Evolutionary conservation across 768 basidiomycete genomes (phyloP).

Genomic region (Kwoniella dendrophila): DNA sequence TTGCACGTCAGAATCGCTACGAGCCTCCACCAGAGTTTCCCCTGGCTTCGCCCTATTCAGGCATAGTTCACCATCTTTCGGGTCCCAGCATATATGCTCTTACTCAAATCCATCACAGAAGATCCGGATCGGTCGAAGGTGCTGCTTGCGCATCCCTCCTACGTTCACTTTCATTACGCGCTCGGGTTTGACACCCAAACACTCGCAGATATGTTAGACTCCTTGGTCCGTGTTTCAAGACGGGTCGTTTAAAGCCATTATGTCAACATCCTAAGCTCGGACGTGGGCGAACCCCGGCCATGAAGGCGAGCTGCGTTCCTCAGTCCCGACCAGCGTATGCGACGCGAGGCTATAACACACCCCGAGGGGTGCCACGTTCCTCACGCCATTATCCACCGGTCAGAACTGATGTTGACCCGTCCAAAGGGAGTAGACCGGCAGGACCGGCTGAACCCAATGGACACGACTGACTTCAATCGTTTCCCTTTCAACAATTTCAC

Average conservation of each 20-base stretch:
- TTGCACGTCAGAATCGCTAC: slow-evolving; percentile 96
- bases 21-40: slow-evolving; percentile 95
- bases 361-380: slow-evolving; percentile 68
- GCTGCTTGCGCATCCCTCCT: slow-evolving; percentile 65
- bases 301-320: slow-evolving; percentile 66
- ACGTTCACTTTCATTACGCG: slow-evolving; percentile 74
- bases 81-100: slow-evolving; percentile 83
- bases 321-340: slow-evolving; percentile 65
- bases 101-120: slow-evolving; percentile 75
- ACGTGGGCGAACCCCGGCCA: slow-evolving; percentile 62
- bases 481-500: slow-evolving; percentile 81
- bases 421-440: slow-evolving; percentile 63
- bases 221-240: slow-evolving; percentile 86
- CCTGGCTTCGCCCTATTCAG: slow-evolving; percentile 89
- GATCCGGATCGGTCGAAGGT: slow-evolving; percentile 74
- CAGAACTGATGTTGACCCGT: slow-evolving; percentile 73
- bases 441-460: slow-evolving; percentile 63
- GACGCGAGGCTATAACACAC: slow-evolving; percentile 68
- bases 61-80: slow-evolving; percentile 90
- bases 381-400: slow-evolving; percentile 63
- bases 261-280: slow-evolving; percentile 73
- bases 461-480: slow-evolving; percentile 73
- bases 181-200: slow-evolving; percentile 72
- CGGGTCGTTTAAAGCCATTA: slow-evolving; percentile 78
- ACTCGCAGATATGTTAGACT: slow-evolving; percentile 82